Evolutionary conservation across 2,329 filamentous ascomycete genomes (phyloP).

Genomic region (Akanthomyces muscarius): DNA sequence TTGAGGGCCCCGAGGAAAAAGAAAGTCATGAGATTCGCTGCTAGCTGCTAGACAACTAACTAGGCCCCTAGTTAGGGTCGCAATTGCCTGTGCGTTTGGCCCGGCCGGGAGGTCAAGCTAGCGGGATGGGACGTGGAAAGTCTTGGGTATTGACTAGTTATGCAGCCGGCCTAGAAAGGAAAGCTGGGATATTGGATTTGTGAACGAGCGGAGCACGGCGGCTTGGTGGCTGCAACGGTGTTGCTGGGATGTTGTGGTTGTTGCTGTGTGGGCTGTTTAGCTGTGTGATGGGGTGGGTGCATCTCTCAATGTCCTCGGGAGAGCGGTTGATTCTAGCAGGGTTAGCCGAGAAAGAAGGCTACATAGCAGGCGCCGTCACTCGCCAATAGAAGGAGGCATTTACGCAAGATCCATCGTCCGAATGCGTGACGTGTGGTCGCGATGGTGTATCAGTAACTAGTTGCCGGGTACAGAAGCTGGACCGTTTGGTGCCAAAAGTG

Average conservation of each 20-base stretch:
- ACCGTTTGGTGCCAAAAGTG: too few species aligned
- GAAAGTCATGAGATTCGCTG: neutral
- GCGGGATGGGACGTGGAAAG: neutral
- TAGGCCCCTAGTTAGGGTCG: neutral
- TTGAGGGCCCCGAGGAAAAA: neutral
- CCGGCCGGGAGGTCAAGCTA: neutral
- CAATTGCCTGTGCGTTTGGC: neutral
- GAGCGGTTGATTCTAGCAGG: too few species aligned
- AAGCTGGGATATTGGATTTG: neutral
- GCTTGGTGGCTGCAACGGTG: neutral
- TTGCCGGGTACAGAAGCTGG: too few species aligned
- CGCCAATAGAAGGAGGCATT: too few species aligned
- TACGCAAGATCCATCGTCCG: too few species aligned
- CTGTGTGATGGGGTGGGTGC: too few species aligned
- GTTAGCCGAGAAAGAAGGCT: too few species aligned
- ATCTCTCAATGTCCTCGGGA: too few species aligned
- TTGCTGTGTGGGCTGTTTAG: neutral
- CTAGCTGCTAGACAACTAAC: too few species aligned
- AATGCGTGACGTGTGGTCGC: too few species aligned
- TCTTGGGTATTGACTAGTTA: neutral
- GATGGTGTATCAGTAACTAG: too few species aligned
- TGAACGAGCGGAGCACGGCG: neutral
- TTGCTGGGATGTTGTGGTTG: neutral
- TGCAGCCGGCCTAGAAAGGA: neutral
- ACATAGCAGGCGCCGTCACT: too few species aligned